phyloP scores from a whole-genome alignment of 257 asterid genomes.

The Solanum pennellii region DNA sequence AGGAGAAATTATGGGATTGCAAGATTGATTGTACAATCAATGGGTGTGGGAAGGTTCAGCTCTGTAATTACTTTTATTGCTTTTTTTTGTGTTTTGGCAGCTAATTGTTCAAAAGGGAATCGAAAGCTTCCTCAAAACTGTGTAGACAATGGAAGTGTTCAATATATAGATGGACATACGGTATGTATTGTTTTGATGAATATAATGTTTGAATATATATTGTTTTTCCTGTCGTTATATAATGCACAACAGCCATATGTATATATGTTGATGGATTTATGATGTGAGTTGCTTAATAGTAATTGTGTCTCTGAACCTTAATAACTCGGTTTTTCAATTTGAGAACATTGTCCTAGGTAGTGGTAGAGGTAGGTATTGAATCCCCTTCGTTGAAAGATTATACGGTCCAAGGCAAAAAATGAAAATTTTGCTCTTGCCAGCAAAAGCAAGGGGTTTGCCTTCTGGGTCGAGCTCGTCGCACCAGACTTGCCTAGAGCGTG shows the following conservation, averaged over 20 bases:
- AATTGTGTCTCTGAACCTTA: background rate
- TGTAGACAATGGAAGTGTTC: background rate
- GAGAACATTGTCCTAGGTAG: background rate
- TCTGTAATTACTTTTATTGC: background rate
- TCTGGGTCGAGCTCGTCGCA: too few relatives aligned
- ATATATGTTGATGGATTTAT: background rate
- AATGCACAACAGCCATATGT: background rate
- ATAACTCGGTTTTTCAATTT: background rate
- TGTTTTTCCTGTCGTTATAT: background rate
- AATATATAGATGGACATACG: background rate
- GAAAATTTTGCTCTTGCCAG: background rate
- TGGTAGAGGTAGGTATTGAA: background rate
- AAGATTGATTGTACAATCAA: background rate
- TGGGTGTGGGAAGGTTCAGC: background rate
- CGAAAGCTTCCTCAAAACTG: background rate
- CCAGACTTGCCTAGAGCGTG: too few relatives aligned
- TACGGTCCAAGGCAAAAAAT: background rate
- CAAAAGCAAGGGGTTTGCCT: too few relatives aligned
- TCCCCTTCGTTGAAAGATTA: background rate
- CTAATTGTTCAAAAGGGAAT: background rate
- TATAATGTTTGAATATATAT: background rate
- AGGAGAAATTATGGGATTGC: background rate
- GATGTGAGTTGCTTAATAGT: background rate
- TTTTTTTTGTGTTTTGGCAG: background rate
- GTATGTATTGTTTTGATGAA: background rate